Evolutionary conservation across 345 rosid species (phyloP).

Genomic region (Moricandia arvensis): DNA sequence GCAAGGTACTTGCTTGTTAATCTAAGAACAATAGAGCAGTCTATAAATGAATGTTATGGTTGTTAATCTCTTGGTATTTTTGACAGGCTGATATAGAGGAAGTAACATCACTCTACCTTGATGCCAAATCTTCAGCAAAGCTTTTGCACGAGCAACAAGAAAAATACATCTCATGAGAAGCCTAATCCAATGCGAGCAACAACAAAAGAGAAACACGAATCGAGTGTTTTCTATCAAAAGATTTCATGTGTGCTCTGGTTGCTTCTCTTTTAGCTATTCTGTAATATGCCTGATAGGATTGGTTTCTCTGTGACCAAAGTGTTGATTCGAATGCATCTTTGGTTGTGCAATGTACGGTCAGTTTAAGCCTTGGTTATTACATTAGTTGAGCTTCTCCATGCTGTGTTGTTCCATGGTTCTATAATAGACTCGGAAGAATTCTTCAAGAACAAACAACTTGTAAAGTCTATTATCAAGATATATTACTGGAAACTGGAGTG

Average conservation of each 20-base stretch:
- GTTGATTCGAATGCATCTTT: neutral
- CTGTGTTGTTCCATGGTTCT: neutral
- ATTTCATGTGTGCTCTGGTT: neutral
- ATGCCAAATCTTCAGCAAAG: conserved; percentile 93
- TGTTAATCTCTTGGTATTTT: conserved; percentile 4
- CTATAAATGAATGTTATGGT: neutral
- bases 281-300: neutral
- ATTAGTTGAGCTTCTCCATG: neutral
- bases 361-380: neutral
- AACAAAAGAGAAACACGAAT: neutral
- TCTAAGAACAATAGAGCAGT: neutral
- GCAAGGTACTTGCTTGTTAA: conserved; percentile 82
- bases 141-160: conserved; percentile 89
- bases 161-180: conserved; percentile 71
- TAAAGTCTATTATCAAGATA: neutral
- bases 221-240: neutral
- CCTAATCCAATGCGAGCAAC: neutral
- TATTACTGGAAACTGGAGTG: neutral
- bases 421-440: neutral
- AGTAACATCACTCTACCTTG: conserved; percentile 69
- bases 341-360: neutral
- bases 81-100: conserved; percentile 86
- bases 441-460: neutral
- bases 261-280: conserved; percentile 11
- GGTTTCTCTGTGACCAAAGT: neutral